Evolutionary conservation across 441 rosid species (phyloP), one percentile per base, ranked within the genome.

Genomic region (Pelargonium australe): DNA sequence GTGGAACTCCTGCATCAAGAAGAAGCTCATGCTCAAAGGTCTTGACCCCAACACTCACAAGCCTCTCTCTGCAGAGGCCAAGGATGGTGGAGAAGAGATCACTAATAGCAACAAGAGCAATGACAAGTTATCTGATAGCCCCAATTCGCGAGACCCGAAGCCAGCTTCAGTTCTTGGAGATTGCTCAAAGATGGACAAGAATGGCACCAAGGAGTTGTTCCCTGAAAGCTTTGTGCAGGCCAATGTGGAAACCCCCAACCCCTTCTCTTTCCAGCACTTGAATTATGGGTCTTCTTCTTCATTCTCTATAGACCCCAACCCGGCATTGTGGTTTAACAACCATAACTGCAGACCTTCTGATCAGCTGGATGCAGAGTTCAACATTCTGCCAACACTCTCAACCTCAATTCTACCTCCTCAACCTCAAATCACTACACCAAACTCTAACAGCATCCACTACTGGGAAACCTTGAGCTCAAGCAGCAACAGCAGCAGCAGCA

Each of bases 181-280:
- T 5, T 3, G 16, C 55, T n/a, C 55, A 2, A 13, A 47, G 53
- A 47, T 47, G n/a, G n/a, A 13, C 14, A 13, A 49, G 16, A 49
- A 49, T 49, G 16, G 55, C 55, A 53, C 60, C 17, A 53, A n/a
- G 60, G 60, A 53, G 5, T n/a, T 53, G 60, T 53, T 14, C 7
- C 60, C 60, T 14, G 60, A 53, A 1, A 53, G 17, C 17, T 53
- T 53, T 53, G 60, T 53, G 60, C 60, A 53, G 8, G 3, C 60
- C 19, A 53, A 53, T 40, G 10, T 6, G 8, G 87, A 84, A 13
- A 73, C 49, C 72, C 25, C 71, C 73, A 28, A 73, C 63, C 43
- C 76, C 45, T 80, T 83, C 64, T 78, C 85, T 47, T 78, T 82
- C 23, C 91, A 85, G 78, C 82, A 86, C 67, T 58, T 85, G 72